These are phyloP conservation scores for Furcasterigmium sp. DNA, from an alignment of 2,329 filamentous ascomycete genomes.

Conservation along the genomic window DNA sequence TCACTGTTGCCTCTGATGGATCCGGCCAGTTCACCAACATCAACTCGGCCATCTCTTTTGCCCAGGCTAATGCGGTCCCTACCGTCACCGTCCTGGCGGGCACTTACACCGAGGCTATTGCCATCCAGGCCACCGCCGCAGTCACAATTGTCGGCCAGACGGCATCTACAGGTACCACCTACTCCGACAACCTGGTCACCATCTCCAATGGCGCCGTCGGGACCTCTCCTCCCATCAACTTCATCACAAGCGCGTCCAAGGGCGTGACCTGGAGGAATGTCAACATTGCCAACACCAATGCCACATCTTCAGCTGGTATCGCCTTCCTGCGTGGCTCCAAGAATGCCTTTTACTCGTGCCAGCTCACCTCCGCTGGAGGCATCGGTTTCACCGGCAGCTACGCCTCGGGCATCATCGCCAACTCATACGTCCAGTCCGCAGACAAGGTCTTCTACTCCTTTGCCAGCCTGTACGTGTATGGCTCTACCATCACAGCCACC, in stretches of 20 bases:
- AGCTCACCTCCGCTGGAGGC: conserved; percentile 31
- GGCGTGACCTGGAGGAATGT: conserved; percentile 30
- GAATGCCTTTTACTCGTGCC: conserved; percentile 37
- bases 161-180: conserved; percentile 17
- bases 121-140: conserved; percentile 29
- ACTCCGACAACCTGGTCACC: conserved; percentile 29
- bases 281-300: conserved; percentile 28
- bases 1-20: conserved; percentile 38
- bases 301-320: conserved; percentile 18
- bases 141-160: conserved; percentile 34
- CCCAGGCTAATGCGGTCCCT: conserved; percentile 31
- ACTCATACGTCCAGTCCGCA: conserved; percentile 37
- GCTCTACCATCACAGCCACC: conserved; percentile 33
- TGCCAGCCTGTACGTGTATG: conserved; percentile 34
- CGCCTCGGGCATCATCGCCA: conserved; percentile 31
- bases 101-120: conserved; percentile 36
- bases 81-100: conserved; percentile 38
- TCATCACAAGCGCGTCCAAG: conserved; percentile 19
- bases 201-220: conserved; percentile 19
- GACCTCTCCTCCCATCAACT: conserved; percentile 16
- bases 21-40: conserved; percentile 39
- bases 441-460: conserved; percentile 36
- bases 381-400: conserved; percentile 18
- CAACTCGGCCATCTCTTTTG: conserved; percentile 34
- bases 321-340: conserved; percentile 29